Evolutionary conservation across 2,329 filamentous ascomycete species (phyloP).

Genomic region (Arthroderma uncinatum): DNA sequence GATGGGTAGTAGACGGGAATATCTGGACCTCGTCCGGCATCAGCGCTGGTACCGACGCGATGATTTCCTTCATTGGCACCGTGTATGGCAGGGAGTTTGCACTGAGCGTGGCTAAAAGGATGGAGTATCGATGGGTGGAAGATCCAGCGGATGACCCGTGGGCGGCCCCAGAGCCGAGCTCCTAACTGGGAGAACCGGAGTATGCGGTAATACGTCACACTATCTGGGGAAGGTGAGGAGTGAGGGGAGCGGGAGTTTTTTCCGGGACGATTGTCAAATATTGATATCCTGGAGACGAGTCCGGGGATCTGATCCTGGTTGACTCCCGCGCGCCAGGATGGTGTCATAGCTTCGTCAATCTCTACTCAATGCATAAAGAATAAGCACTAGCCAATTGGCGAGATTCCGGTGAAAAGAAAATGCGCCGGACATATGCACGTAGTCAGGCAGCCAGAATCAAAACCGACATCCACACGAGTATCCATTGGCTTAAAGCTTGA

Average conservation of each 20-base stretch:
- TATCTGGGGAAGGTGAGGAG: too few relatives aligned
- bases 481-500: not conserved
- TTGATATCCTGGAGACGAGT: too few relatives aligned
- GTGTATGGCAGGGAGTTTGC: conserved; percentile 46
- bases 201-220: not conserved
- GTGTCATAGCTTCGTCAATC: not conserved
- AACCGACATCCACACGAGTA: not conserved
- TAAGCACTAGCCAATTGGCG: not conserved
- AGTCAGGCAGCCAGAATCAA: not conserved
- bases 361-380: not conserved
- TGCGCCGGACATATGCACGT: not conserved
- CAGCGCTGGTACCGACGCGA: conserved; percentile 52
- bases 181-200: not conserved
- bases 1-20: conserved; percentile 56
- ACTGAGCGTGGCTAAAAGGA: conserved; percentile 36
- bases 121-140: conserved; percentile 49
- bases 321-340: too few relatives aligned
- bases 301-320: too few relatives aligned
- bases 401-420: not conserved
- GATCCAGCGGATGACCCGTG: conserved; percentile 47
- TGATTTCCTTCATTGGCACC: conserved; percentile 45
- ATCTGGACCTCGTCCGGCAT: conserved; percentile 57
- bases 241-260: not conserved
- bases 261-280: too few relatives aligned
- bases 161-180: conserved; percentile 22